Conservation (phyloP, 2,329 filamentous ascomycete genomes). For the Sphaerulina musiva region DNA sequence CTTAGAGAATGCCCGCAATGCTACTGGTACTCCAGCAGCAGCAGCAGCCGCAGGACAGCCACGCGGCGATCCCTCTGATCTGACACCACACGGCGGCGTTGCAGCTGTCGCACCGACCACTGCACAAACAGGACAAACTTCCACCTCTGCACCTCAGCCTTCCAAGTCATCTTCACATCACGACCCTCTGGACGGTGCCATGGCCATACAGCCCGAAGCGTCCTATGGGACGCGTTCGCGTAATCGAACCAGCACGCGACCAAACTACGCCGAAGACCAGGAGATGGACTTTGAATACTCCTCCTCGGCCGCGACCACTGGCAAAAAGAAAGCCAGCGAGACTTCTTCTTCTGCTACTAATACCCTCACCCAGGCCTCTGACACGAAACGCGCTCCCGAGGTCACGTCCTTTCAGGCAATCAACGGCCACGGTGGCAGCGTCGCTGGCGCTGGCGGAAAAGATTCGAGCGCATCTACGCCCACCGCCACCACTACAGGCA, state of each 20-base stretch:
- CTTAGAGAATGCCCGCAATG: constrained; percentile 17
- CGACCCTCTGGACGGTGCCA: constrained; percentile 24
- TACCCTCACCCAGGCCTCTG: constrained; percentile 9
- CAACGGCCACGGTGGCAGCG: constrained; percentile 10
- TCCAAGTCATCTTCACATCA: constrained; percentile 17
- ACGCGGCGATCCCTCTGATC: constrained; percentile 17
- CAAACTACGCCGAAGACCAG: constrained; percentile 93
- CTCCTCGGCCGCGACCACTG: constrained; percentile 32
- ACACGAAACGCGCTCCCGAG: constrained; percentile 12
- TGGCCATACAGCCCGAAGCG: constrained; percentile 36
- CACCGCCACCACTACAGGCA: constrained; percentile 52
- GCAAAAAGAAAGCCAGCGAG: constrained; percentile 34
- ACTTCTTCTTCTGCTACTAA: constrained; percentile 1
- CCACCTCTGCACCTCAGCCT: constrained; percentile 17
- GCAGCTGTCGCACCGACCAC: constrained; percentile 21
- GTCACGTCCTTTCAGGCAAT: constrained; percentile 8
- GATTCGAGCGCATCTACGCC: constrained; percentile 43
- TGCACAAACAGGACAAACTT: constrained; percentile 26
- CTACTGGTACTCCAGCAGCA: constrained; percentile 16
- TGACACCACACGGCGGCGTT: constrained; percentile 20
- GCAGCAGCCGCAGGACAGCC: constrained; percentile 14
- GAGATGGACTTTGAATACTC: constrained; percentile 78
- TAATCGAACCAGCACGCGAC: constrained; percentile 71
- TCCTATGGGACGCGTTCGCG: constrained; percentile 86
- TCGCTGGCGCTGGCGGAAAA: constrained; percentile 8